These are phyloP conservation scores for Mariannaea elegans DNA, from an alignment of 2,329 filamentous ascomycete species.

Conservation along the genomic window DNA sequence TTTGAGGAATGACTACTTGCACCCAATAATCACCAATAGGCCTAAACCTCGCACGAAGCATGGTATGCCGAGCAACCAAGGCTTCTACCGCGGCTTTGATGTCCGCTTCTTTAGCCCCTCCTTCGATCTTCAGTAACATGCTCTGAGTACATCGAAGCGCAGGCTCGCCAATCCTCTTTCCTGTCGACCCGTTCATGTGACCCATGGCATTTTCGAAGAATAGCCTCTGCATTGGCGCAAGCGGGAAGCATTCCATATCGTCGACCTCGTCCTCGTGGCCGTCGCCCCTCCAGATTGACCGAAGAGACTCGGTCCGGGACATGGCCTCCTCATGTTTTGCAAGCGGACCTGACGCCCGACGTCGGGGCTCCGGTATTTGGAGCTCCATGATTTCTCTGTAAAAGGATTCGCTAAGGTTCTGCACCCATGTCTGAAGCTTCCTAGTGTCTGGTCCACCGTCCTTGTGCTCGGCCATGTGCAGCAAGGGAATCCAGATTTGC, in stretches of 20 bases:
- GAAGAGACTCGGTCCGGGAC: conserved; percentile 27
- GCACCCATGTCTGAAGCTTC: conserved; percentile 61
- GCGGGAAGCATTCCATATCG: conserved; percentile 50
- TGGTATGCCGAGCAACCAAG: conserved; percentile 59
- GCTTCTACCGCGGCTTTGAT: conserved; percentile 59
- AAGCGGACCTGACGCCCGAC: not conserved
- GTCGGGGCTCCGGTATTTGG: conserved; percentile 51
- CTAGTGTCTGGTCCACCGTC: conserved; percentile 53
- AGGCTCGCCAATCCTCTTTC: conserved; percentile 37
- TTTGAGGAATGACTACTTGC: conserved; percentile 53
- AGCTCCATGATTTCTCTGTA: conserved; percentile 57
- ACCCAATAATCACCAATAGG: conserved; percentile 53
- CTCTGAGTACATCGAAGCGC: conserved; percentile 62
- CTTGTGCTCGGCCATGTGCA: conserved; percentile 54
- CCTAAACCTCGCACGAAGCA: conserved; percentile 59
- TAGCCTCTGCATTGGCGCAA: conserved; percentile 64
- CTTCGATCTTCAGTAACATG: conserved; percentile 56
- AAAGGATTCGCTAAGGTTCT: conserved; percentile 59
- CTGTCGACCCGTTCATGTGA: conserved; percentile 43
- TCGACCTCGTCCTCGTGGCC: conserved; percentile 31
- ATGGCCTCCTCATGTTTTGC: conserved; percentile 14
- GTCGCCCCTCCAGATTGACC: conserved; percentile 44
- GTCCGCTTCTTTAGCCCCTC: conserved; percentile 52
- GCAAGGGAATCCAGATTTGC: conserved; percentile 58
- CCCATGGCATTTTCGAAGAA: conserved; percentile 60